phyloP scores from a whole-genome alignment of 2,329 filamentous ascomycete species.

The Aschersonia sp. region DNA sequence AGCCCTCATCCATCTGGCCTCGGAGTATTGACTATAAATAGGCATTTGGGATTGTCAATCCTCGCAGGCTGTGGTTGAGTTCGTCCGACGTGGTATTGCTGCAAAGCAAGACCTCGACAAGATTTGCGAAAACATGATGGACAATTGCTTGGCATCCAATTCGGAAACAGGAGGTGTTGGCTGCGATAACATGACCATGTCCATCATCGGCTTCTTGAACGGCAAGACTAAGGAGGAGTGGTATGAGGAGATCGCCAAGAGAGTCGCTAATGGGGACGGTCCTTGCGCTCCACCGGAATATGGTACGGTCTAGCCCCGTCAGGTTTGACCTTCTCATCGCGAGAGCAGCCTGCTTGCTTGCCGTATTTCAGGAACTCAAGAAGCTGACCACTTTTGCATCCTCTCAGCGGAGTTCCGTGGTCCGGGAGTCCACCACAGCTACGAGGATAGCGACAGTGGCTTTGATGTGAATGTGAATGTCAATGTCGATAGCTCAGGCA shows the following conservation, averaged over 20 bases:
- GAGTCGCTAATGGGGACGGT: slow-evolving; percentile 91
- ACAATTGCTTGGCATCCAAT: slow-evolving; percentile 96
- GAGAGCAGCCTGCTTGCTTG: neutral
- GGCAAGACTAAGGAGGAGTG: slow-evolving; percentile 94
- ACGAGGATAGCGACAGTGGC: slow-evolving; percentile 64
- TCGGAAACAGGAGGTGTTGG: slow-evolving; percentile 95
- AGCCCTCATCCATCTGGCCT: too few relatives aligned
- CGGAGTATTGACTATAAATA: slow-evolving; percentile 19
- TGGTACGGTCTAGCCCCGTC: slow-evolving; percentile 54
- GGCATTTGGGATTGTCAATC: slow-evolving; percentile 99
- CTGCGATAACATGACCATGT: slow-evolving; percentile 99
- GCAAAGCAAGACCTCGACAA: slow-evolving; percentile 88
- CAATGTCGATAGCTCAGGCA: slow-evolving; percentile 50
- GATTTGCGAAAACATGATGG: slow-evolving; percentile 99
- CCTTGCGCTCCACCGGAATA: slow-evolving; percentile 98
- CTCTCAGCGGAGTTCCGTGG: slow-evolving; percentile 66
- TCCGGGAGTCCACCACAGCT: slow-evolving; percentile 68
- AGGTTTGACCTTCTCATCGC: neutral
- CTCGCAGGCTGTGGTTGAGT: slow-evolving; percentile 92
- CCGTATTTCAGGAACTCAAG: neutral
- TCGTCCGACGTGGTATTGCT: slow-evolving; percentile 88
- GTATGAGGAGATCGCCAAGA: slow-evolving; percentile 90
- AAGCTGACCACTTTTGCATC: slow-evolving; percentile 12
- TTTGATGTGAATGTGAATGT: slow-evolving; percentile 64
- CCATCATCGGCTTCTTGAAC: slow-evolving; percentile 73